Evolutionary conservation across 1,284 basidiomycete genomes (phyloP).

Genomic region (Amylostereum areolatum): DNA sequence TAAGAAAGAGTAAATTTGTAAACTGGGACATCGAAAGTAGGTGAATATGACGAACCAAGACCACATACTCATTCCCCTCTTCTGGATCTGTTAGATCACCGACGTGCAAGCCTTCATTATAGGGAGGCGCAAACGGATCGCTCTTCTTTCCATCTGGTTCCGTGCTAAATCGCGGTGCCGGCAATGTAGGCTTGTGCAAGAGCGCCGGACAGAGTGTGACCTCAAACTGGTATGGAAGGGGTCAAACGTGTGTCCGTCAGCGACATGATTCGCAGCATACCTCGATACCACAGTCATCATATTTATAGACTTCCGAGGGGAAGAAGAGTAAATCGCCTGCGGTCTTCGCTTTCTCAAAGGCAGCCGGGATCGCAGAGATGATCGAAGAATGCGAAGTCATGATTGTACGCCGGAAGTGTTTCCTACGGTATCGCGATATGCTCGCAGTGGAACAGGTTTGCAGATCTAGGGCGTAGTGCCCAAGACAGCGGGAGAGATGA

Average conservation of each 20-base stretch:
- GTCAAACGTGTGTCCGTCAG: background rate
- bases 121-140: constrained; percentile 80
- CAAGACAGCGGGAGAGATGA: too few species aligned
- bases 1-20: constrained; percentile 20
- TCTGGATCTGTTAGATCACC: constrained; percentile 66
- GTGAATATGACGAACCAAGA: constrained; percentile 51
- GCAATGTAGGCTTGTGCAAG: constrained; percentile 62
- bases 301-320: constrained; percentile 57
- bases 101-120: constrained; percentile 65
- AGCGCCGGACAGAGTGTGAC: constrained; percentile 78
- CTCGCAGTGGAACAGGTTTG: too few species aligned
- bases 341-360: constrained; percentile 56
- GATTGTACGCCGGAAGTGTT: too few species aligned
- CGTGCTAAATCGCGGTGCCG: constrained; percentile 38
- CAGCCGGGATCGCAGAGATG: constrained; percentile 49
- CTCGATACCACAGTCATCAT: constrained; percentile 57
- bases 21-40: background rate
- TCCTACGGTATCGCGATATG: too few species aligned
- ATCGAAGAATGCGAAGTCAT: constrained; percentile 39
- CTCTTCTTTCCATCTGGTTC: constrained; percentile 26
- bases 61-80: constrained; percentile 59
- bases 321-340: constrained; percentile 74
- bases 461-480: too few species aligned
- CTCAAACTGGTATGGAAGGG: constrained; percentile 54
- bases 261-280: constrained; percentile 29